Conservation (phyloP, 2,329 filamentous ascomycete species). For the Magnaporthales sp. region DNA sequence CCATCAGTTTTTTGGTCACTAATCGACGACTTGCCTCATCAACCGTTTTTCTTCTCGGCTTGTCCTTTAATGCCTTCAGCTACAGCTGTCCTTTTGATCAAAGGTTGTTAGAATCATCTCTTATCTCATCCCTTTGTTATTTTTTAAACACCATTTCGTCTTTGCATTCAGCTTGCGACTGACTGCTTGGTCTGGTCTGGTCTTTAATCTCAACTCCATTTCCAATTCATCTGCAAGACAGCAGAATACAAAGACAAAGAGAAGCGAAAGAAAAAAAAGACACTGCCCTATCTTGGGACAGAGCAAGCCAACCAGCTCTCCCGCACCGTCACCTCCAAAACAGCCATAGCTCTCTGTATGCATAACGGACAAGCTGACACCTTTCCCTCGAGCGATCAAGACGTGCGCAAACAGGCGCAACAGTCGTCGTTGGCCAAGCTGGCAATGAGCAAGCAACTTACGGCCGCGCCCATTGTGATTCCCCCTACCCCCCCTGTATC, state of each 20-base stretch:
- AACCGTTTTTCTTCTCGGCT: neutral
- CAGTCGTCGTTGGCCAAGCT: constrained; percentile 19
- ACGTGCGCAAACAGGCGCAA: constrained; percentile 14
- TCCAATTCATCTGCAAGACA: neutral
- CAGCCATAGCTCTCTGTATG: neutral
- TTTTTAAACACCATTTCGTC: neutral
- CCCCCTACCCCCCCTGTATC: constrained; percentile 16
- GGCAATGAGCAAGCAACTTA: constrained; percentile 28
- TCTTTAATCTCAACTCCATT: neutral
- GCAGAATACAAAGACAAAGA: neutral
- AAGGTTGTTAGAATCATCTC: neutral
- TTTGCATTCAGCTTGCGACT: neutral
- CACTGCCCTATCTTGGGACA: neutral
- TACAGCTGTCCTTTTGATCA: neutral
- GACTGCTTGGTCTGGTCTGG: neutral
- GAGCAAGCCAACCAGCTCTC: neutral
- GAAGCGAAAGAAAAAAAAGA: neutral
- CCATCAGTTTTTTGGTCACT: neutral
- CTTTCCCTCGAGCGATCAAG: neutral
- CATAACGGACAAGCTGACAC: constrained; percentile 1
- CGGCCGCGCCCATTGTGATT: constrained; percentile 20
- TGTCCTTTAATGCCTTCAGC: constrained; percentile 3
- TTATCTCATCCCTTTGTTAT: neutral
- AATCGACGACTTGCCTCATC: neutral
- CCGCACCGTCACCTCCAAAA: neutral